Evolutionary conservation across 2,329 filamentous ascomycete species (phyloP), one percentile per base, ranked within the genome.

Genomic region (Keithomyces neogunnii): DNA sequence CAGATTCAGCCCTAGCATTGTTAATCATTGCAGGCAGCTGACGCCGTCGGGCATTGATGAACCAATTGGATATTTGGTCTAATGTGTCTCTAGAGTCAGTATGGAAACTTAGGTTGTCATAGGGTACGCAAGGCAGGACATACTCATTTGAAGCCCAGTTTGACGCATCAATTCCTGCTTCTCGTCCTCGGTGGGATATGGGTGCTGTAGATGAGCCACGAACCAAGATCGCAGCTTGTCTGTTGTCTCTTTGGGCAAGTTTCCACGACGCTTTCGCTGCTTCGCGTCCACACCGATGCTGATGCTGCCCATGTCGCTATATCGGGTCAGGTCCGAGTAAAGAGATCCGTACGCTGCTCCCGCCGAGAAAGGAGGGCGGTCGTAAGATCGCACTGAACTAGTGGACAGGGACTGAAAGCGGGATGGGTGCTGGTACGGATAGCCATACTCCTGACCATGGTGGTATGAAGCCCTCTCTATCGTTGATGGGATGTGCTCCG

Each of bases 241-340:
- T 0, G 89, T 96, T 0, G 89, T 88, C 50, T 90, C 86, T 63
- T 95, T 95, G n/a, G 90, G 90, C 3, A 96, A 74, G 62, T 96
- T 96, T 1, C 90, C 90, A 39, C 90, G 78, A 49, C 89, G 77
- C 65, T 82, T 84, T 33, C 80, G 71, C 57, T 75, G 75, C 63
- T 77, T 80, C 53, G 62, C 69, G 51, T 79, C 76, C 2, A 64
- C 68, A 19, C 63, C 36, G 3, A 47, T 47, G 26, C 69, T 68
- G 19, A 70, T 57, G 3, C 35, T 47, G 28, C 69, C 68, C 19
- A 70, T 57, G 3, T 75, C 69, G 13, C 66, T 65, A 28, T 69
- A 69, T 10, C 70, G 69, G 56, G 70, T 65, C 53, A 70, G 72
- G 33, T 77, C 71, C 13, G 67, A 69, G 49, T 71, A 73, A 26